Base-by-base conservation (phyloP, 2,329 filamentous ascomycete genomes). In the Epichloe hybrida region DNA sequence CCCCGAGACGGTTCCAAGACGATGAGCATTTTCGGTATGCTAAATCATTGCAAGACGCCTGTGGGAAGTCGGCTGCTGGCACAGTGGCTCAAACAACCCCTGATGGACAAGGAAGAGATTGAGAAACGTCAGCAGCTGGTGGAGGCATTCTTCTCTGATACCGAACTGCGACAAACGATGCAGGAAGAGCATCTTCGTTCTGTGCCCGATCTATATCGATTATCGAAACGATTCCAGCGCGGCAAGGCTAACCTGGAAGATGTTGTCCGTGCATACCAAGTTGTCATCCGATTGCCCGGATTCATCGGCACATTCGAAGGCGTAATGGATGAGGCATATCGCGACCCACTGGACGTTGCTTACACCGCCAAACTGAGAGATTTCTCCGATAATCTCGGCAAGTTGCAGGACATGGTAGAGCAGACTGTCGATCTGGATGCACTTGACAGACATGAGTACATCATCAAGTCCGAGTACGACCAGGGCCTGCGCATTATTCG, bases 401-500 rank as follows among this genome's bases (percentile, higher is more conserved):
- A 89, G 63, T 74, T 98, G 11, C 87, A 91, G 62, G 93, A 98
- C 64, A 96, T 98, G 88, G 93, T 98, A 0, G 93, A 98, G 71
- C 95, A 93, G 2, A 98, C 94, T 0, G 90, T 98, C 13, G 93
- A 98, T 62, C 79, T 98, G 0, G 88, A 95, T 52, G 93, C 93
- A 3, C 79, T 98, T 11, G 91, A 98, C 61, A 89, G 93, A 57
- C 93, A 98, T 62, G 93, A 98, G 64, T 98, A 94, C 69, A 91
- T 96, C 60, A 98, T 98, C 76, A 98, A 97, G 69, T 87, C 94
- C 1, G 93, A 98, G 62, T 98, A 96, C 56, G 93, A 98, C 61
- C 89, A 96, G 52, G 79, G 83, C 50, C 73, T 98, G 38, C 81
- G 85, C 17, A 81, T 87, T n/a, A 94, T 98, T 58, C 82, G 88